A percentile compares a stretch with the other conserved stretches of the same genome.
phyloP scores from a whole-genome alignment of 257 asterid genomes.

The Capsicum rhomboideum region DNA sequence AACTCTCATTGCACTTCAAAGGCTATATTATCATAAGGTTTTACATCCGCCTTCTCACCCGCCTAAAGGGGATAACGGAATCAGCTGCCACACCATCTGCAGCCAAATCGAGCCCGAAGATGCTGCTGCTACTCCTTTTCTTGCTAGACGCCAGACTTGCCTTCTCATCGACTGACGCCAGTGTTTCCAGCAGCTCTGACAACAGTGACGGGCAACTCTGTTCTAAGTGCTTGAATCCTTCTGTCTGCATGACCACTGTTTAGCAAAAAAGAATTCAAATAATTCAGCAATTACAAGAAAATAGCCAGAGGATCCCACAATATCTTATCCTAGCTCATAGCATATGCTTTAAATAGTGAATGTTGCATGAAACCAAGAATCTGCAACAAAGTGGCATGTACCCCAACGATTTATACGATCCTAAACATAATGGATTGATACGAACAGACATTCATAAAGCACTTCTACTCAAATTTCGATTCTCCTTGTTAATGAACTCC shows the following conservation, averaged over 20 bases:
- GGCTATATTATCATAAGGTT: neutral
- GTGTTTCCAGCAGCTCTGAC: slow-evolving; percentile 80
- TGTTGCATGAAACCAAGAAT: neutral
- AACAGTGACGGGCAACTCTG: slow-evolving; percentile 74
- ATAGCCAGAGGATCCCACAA: neutral
- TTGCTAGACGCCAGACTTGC: slow-evolving; percentile 39
- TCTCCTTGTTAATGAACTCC: neutral
- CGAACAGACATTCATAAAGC: neutral
- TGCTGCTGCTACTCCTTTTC: slow-evolving; percentile 90
- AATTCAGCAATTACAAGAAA: slow-evolving; percentile 16
- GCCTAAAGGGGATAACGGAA: slow-evolving; percentile 46
- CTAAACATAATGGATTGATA: neutral
- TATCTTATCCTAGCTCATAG: neutral
- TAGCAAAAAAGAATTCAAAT: neutral
- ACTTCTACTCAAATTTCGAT: neutral
- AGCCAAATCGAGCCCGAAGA: slow-evolving; percentile 67
- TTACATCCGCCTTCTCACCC: slow-evolving; percentile 59
- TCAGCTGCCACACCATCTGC: slow-evolving; percentile 53
- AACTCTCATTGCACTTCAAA: neutral
- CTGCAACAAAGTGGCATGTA: neutral
- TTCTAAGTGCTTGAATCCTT: slow-evolving; percentile 68
- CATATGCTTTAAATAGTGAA: neutral
- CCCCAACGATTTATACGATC: neutral
- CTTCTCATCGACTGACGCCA: slow-evolving; percentile 68
- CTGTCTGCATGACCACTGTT: slow-evolving; percentile 80